Evolutionary conservation across 2,329 filamentous ascomycete genomes (phyloP), one percentile per base, ranked within the genome.

Genomic region (Neofusicoccum parvum): DNA sequence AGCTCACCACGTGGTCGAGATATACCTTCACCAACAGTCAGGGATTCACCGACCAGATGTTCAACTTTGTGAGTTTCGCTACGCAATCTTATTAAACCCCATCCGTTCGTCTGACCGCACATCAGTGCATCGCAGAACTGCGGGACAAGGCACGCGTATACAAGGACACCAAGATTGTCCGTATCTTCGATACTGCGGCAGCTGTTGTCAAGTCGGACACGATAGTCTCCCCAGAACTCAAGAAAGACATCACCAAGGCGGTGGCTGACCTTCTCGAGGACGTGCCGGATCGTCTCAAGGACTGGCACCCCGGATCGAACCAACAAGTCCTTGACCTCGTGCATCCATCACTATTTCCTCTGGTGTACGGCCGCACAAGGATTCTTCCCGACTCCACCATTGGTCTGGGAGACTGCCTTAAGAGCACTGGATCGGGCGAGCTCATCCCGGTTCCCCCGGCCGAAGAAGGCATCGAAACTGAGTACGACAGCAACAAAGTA

Each of bases 271-370:
- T 36, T 7, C 76, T 91, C 1, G 83, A 88, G 65, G 74, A 85
- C 34, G 78, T 84, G 0, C 81, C 83, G 0, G 81, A 82, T 1
- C 64, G 76, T 0, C 58, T 79, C 39, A 83, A 84, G 68, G 88
- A 90, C 72, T 90, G 84, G 82, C 86, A 90, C 73, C 88, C 88
- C 0, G 78, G 81, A 5, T 86, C 83, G 0, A 77, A 86, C 48
- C 74, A 77, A 0, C 82, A 81, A 63, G 86, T 90, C 4, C 80
- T 88, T 0, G 83, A 90, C 70, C 76, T 90, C 1, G 80, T 90
- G 3, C 83, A 90, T 69, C 87, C 87, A 1, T 89, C 86, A 0
- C 45, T 72, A 7, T 72, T 67, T 56, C 71, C 71, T 11, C 60
- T 72, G 9, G 45, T 71, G 11, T 71, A 70, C 66, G 71, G 70